Percentiles rank a stretch among this genome's conserved stretches.
Conservation (phyloP, 2,329 filamentous ascomycete species). For the Diaporthe sp. region DNA sequence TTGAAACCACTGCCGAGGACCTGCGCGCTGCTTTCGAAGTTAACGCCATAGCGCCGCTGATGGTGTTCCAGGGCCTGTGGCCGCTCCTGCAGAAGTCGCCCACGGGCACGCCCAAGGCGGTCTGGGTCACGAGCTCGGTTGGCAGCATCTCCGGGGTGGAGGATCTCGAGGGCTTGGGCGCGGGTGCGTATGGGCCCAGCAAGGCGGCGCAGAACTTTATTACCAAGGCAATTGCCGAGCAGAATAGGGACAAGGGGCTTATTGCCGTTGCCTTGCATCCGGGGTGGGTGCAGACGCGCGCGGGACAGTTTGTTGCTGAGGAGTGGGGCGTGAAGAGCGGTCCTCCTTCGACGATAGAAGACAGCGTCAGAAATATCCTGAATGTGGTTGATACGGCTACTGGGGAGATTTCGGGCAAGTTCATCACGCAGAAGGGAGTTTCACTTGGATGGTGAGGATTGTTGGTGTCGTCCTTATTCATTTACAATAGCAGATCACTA, state of each 20-base stretch:
- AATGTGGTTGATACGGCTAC: neutral
- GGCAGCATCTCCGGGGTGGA: neutral
- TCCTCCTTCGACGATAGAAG: neutral
- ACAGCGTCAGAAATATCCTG: neutral
- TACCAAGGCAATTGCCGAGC: neutral
- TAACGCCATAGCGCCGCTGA: neutral
- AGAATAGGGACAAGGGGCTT: neutral
- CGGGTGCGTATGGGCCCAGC: neutral
- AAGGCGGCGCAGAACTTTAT: neutral
- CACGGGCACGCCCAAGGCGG: neutral
- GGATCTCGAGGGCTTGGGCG: neutral
- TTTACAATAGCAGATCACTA: neutral
- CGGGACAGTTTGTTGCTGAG: neutral
- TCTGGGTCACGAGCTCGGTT: neutral
- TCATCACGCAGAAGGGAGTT: neutral
- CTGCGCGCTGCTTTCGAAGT: neutral
- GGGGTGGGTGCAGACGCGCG: neutral
- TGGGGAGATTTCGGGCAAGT: neutral
- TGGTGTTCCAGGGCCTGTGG: neutral
- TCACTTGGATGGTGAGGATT: neutral
- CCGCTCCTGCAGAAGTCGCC: neutral
- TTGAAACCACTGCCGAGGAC: neutral
- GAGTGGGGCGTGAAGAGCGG: neutral
- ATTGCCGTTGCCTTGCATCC: neutral
- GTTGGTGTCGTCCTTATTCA: neutral